phyloP scores from a whole-genome alignment of 2,329 filamentous ascomycete species.

The Drechslerella coelobrocha region DNA sequence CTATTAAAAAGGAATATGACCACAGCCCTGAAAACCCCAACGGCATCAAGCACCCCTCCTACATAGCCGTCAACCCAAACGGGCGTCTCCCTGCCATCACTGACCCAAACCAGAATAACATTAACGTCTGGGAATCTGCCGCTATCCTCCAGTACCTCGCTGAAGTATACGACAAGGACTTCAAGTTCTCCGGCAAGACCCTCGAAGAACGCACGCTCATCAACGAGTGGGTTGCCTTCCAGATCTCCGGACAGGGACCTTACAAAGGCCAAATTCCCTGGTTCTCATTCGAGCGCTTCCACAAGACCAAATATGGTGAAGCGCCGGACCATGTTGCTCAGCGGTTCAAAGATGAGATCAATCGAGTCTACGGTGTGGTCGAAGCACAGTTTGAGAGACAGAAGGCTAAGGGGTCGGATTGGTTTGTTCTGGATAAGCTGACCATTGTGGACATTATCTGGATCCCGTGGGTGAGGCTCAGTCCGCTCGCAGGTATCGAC shows the following conservation, averaged over 20 bases:
- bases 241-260: conserved; percentile 61
- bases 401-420: conserved; percentile 39
- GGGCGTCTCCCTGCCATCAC: conserved; percentile 58
- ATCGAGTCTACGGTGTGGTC: conserved; percentile 54
- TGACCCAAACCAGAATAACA: conserved; percentile 61
- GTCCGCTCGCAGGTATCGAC: not conserved
- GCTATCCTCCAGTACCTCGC: conserved; percentile 63
- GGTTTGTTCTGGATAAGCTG: conserved; percentile 25
- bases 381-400: conserved; percentile 55
- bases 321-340: conserved; percentile 34
- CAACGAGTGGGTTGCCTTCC: conserved; percentile 60
- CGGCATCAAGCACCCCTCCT: conserved; percentile 57
- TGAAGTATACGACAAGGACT: conserved; percentile 60
- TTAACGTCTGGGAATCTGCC: conserved; percentile 63
- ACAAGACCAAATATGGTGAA: conserved; percentile 29
- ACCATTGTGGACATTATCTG: conserved; percentile 42
- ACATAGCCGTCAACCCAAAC: conserved; percentile 57
- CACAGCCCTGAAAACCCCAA: conserved; percentile 34
- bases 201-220: conserved; percentile 55
- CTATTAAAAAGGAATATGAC: conserved; percentile 19
- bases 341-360: conserved; percentile 53
- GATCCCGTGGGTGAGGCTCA: conserved; percentile 13
- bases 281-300: conserved; percentile 27
- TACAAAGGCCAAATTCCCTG: conserved; percentile 60
- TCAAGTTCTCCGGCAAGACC: conserved; percentile 55